These are phyloP conservation scores for Aspergillus candidus DNA, from an alignment of 2,329 filamentous ascomycete species.

Conservation along the genomic window DNA sequence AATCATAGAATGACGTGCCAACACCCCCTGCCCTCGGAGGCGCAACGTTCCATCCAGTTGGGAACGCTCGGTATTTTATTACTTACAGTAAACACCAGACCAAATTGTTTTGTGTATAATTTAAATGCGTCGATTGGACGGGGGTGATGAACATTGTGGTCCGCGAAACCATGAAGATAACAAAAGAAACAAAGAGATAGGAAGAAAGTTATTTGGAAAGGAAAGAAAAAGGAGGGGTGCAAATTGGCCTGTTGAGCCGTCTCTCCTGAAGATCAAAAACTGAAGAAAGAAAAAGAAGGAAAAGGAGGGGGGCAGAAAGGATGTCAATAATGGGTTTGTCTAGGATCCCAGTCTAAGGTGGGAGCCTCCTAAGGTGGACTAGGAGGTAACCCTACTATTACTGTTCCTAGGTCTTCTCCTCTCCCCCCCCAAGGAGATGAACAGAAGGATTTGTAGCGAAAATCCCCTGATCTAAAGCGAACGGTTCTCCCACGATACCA, in stretches of 20 bases:
- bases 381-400: too few relatives aligned
- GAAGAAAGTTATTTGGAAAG: not conserved
- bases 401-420: too few relatives aligned
- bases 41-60: slow-evolving; percentile 25
- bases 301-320: too few relatives aligned
- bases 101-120: too few relatives aligned
- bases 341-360: too few relatives aligned
- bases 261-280: slow-evolving; percentile 24
- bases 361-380: too few relatives aligned
- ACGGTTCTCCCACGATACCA: not conserved
- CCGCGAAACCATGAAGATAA: too few relatives aligned
- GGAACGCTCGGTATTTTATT: slow-evolving; percentile 12
- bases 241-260: not conserved
- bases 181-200: too few relatives aligned
- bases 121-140: too few relatives aligned
- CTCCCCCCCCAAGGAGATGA: too few relatives aligned
- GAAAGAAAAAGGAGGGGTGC: slow-evolving; percentile 1
- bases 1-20: slow-evolving; percentile 6
- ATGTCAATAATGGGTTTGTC: too few relatives aligned
- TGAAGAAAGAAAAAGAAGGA: not conserved
- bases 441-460: not conserved
- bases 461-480: not conserved
- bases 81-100: slow-evolving; percentile 1
- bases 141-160: too few relatives aligned
- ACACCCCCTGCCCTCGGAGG: slow-evolving; percentile 16